Base-by-base conservation (phyloP, 169 alveolate species). In the Plasmodium gaboni region DNA sequence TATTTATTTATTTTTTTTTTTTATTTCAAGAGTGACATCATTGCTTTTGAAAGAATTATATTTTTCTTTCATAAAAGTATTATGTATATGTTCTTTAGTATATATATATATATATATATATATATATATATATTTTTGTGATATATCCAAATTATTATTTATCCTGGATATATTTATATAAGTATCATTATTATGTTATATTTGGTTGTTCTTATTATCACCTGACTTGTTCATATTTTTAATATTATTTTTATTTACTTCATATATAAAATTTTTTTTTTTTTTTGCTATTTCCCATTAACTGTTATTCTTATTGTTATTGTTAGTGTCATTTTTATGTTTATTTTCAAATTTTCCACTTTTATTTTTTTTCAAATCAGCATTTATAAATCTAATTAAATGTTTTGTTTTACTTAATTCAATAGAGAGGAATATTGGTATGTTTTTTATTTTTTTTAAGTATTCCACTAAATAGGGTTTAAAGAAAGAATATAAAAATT, bases 361-460 rank as follows among this genome's bases (percentile, higher is more conserved):
- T 28, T 67, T 26, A 24, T 38, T 60, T 17, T 67, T 68, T 44
- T 55, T 61, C 13, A 80, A 26, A 46, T 80, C 90, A 9, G 63
- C 44, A 53, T 55, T 32, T 28, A 80, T 67, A 80, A 80, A 80
- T 12, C 68, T 51, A 26, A 80, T 59, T 44, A 80, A 19, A 32
- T 80, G 72, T 67, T 80, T 80, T 53, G 57, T 50, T 46, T 80
- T 80, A 26, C 72, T 60, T 19, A 80, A 67, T 80, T 80, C 90
- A 22, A 67, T 50, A 80, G 83, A 67, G 15, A 80, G 55, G 65
- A 80, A 80, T 38, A 80, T 68, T 4, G n/a, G 12, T 32, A 68
- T 80, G 42, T 80, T 80, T 48, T 68, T 48, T 28, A 28, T 28
- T 80, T 68, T 80, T 80, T 80, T 80, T 44, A 80, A 68, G 19